phyloP scores from a whole-genome alignment of 768 basidiomycete species.

The Tephrocybe sp. region DNA sequence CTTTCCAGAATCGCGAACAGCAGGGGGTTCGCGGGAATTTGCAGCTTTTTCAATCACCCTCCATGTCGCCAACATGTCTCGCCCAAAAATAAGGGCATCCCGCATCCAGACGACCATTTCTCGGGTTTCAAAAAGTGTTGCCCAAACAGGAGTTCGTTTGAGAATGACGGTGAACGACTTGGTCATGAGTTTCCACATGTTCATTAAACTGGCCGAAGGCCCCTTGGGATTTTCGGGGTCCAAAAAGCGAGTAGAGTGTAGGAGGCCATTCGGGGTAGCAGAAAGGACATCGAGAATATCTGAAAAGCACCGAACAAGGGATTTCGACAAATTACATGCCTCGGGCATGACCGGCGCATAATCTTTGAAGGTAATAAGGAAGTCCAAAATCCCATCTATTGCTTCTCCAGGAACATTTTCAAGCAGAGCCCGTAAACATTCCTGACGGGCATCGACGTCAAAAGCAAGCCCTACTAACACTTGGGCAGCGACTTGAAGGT shows the following conservation, averaged over 20 bases:
- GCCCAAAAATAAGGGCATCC: constrained; percentile 91
- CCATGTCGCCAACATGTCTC: constrained; percentile 82
- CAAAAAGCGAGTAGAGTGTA: constrained; percentile 55
- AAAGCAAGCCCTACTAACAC: constrained; percentile 81
- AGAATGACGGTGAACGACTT: constrained; percentile 81
- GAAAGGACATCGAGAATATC: constrained; percentile 92
- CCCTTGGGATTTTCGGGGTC: constrained; percentile 38
- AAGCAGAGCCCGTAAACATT: constrained; percentile 82
- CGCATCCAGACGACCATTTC: constrained; percentile 98
- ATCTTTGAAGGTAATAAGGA: constrained; percentile 61
- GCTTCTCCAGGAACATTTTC: constrained; percentile 61
- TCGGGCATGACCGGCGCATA: constrained; percentile 71
- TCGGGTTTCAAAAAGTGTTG: constrained; percentile 70
- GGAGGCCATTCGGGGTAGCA: constrained; percentile 63
- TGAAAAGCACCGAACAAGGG: constrained; percentile 87
- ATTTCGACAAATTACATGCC: constrained; percentile 85
- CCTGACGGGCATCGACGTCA: constrained; percentile 84
- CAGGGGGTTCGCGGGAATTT: constrained; percentile 28
- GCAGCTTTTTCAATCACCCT: constrained; percentile 74
- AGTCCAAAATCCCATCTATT: constrained; percentile 68
- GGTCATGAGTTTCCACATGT: constrained; percentile 83
- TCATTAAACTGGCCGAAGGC: constrained; percentile 53
- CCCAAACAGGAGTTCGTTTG: constrained; percentile 80
- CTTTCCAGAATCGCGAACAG: constrained; percentile 34
- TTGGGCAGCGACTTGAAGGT: constrained; percentile 73